Percentiles rank a stretch among this genome's conserved stretches.
Conservation (phyloP, 2,329 filamentous ascomycete genomes). For the Xylariaceae sp. region DNA sequence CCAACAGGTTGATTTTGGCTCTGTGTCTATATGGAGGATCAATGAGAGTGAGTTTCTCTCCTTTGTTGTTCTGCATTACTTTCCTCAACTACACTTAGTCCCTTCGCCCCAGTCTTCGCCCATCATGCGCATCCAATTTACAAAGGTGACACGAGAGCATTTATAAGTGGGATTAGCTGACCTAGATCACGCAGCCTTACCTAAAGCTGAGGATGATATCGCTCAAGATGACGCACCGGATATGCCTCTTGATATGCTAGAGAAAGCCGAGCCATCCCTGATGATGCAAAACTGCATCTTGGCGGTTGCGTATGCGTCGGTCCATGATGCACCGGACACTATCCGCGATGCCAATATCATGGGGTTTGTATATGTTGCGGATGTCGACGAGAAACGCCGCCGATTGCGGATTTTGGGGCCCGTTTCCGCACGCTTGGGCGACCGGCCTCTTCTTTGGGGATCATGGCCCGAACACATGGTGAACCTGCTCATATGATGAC, state of each 20-base stretch:
- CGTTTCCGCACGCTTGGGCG: constrained; percentile 75
- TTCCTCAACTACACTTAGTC: background rate
- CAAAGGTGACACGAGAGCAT: too few species aligned
- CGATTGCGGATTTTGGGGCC: constrained; percentile 81
- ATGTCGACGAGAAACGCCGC: constrained; percentile 81
- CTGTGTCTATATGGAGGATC: constrained; percentile 70
- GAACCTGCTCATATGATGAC: constrained; percentile 55
- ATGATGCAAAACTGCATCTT: constrained; percentile 78
- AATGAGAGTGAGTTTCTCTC: constrained; percentile 50
- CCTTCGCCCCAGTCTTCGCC: background rate
- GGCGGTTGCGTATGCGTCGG: constrained; percentile 76
- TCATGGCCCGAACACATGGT: constrained; percentile 83
- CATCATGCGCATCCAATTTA: background rate
- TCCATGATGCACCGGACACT: constrained; percentile 65
- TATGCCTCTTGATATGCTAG: constrained; percentile 42
- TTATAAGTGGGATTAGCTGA: background rate
- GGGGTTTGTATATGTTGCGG: constrained; percentile 89
- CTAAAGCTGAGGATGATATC: constrained; percentile 10
- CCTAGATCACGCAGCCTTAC: constrained; percentile 1
- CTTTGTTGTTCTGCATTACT: background rate
- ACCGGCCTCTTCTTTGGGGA: constrained; percentile 78
- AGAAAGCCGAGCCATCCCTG: constrained; percentile 62
- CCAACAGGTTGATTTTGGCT: constrained; percentile 76
- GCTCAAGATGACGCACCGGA: constrained; percentile 18
- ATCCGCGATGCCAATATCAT: constrained; percentile 81